Evolutionary conservation across 768 basidiomycete species (phyloP), one percentile per base, ranked within the genome.

Genomic region (Suillus occidentalis): DNA sequence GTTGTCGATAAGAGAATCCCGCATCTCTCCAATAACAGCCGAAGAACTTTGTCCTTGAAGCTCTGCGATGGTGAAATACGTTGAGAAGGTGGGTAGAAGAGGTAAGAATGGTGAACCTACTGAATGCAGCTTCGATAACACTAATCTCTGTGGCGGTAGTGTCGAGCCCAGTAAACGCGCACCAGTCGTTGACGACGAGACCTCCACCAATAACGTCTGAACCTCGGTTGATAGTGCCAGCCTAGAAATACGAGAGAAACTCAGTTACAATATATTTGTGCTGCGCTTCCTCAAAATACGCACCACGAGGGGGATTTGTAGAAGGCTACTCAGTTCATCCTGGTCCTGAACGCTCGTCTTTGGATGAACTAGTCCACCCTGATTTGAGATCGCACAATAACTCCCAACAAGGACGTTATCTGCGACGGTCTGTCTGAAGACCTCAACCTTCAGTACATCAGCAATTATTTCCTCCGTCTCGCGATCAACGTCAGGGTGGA

Each of bases 381-480:
- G 95, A 75, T 99, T 99, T 56, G 91, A 91, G 76, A 99, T 88
- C 62, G 89, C 92, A 77, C 94, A 96, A 76, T 99, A 99, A 65
- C 90, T 93, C 47, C 97, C 97, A 49, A 99, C 97, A 53, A 99
- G 87, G 58, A 96, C 96, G 79, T 99, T 98, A 70, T 94, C 91
- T 14, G 97, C 97, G 69, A 99, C 84, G 12, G 95, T 99, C 78
- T 99, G 97, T 57, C 97, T 85, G 82, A 99, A 99, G 6, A 99
- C 97, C 76, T 99, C 97, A 67, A 99, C 97, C 78, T 99, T 99
- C 70, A 99, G 87, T 22, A 97, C 94, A 76, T 99, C 97, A 36
- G 97, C 97, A 78, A 99, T 98, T 80, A 99, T 99, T 79, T 99
- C 97, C 75, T 99, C 97, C 28, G 97, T 99, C 79, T 99, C 97